A percentile compares a stretch with the other conserved stretches of the same genome.
These are phyloP conservation scores for Paspalum notatum DNA, from an alignment of 176 grass and related monocot species.

Conservation along the genomic window DNA sequence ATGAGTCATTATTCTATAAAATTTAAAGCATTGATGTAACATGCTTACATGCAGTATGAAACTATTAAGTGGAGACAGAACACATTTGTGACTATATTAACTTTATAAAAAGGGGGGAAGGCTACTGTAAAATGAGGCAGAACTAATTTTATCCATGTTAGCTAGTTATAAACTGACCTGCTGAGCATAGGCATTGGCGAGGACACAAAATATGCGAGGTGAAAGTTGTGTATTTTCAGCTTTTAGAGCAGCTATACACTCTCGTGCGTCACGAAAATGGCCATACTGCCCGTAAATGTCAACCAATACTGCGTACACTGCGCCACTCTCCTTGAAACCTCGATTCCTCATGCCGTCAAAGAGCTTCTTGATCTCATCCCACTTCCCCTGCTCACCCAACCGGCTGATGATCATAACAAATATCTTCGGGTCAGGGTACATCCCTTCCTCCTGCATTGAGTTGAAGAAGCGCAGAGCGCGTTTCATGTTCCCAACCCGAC, in stretches of 20 bases:
- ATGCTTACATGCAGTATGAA: neutral
- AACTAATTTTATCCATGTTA: neutral
- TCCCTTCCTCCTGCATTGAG: slow-evolving; percentile 75
- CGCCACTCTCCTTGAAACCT: slow-evolving; percentile 68
- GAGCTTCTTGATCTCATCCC: slow-evolving; percentile 73
- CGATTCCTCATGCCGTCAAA: slow-evolving; percentile 71
- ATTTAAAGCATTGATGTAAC: neutral
- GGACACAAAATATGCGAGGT: slow-evolving; percentile 69
- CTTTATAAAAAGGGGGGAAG: neutral
- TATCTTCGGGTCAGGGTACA: slow-evolving; percentile 82
- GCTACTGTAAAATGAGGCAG: neutral
- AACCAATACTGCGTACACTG: slow-evolving; percentile 74
- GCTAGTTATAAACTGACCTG: slow-evolving; percentile 46
- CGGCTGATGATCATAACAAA: slow-evolving; percentile 63
- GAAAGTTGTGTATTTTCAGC: slow-evolving; percentile 62
- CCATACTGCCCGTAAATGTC: slow-evolving; percentile 95
- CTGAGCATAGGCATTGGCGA: slow-evolving; percentile 80
- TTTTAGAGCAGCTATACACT: slow-evolving; percentile 82
- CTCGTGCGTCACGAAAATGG: slow-evolving; percentile 55
- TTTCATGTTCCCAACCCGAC: slow-evolving; percentile 65
- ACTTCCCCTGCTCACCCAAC: slow-evolving; percentile 88
- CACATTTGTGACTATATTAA: neutral
- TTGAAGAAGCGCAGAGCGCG: slow-evolving; percentile 64
- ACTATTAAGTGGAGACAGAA: neutral
- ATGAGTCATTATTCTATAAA: neutral